Evolutionary conservation across 768 basidiomycete species (phyloP), one percentile per base, ranked within the genome.

Genomic region (Tulasnella sp.): DNA sequence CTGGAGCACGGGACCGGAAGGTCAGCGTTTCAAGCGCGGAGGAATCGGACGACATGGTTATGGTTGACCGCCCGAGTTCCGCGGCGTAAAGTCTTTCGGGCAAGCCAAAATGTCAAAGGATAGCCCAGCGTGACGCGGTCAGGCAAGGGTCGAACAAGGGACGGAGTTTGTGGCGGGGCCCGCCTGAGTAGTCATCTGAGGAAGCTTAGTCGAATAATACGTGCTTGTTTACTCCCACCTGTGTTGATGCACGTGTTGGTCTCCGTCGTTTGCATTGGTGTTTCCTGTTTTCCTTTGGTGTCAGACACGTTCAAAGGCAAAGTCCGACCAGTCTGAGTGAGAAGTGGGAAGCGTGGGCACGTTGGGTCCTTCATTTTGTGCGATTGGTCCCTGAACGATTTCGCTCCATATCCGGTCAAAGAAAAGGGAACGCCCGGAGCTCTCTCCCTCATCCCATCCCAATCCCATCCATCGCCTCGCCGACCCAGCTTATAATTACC

Each of bases 1-100:
- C 75, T 18, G 56, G 46, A 76, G 27, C 75, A 58, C 44, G 52
- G 36, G 56, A 39, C 38, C 44, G 75, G 36, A 48, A 58, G 42
- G 21, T 52, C 48, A 72, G 68, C 36, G 75, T 36, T 56, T 48
- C 76, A 39, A 52, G 52, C 21, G 42, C 78, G 40, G 71, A 72
- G 40, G 48, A 46, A 8, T 78, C 80, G 27, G 79, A 80, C 34
- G 79, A 48, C 10, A 76, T 76, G 78, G 79, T 80, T 31, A 44
- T 80, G 31, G 79, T 80, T 1, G 79, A 79, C 68, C 75, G 76
- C 38, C 79, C 79, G 42, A 78, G n/a, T 24, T 36, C 62, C 83
- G 27, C 73, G 73, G 58, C 58, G 27, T 62, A 62, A n/a, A 10
- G n/a, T n/a, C 27, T 16, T 7, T 14, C 6, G 24, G 58, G 31